A percentile compares a stretch with the other conserved stretches of the same genome.
Conservation (phyloP, 2,329 filamentous ascomycete species). For the Fusarium sp. region DNA sequence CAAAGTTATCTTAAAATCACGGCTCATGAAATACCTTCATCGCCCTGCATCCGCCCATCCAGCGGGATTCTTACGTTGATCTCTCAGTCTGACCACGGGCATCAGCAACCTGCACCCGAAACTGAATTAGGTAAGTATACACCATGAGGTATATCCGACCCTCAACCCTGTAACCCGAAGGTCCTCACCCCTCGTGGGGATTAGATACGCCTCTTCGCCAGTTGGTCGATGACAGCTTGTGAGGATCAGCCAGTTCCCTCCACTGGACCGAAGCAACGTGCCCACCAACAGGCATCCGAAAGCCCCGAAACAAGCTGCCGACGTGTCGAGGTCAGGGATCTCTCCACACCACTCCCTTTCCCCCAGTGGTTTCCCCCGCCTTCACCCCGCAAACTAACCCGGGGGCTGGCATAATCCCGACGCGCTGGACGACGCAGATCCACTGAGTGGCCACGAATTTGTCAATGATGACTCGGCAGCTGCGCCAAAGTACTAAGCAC, state of each 20-base stretch:
- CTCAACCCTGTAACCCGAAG: neutral
- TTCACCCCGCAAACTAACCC: neutral
- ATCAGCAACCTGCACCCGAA: neutral
- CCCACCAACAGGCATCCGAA: slow-evolving; percentile 4
- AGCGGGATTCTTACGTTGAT: neutral
- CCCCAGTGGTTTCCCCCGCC: neutral
- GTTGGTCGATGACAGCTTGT: neutral
- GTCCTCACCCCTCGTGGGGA: neutral
- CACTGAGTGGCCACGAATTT: neutral
- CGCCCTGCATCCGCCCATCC: neutral
- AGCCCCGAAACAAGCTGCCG: neutral
- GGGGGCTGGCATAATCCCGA: neutral
- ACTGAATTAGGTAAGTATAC: neutral
- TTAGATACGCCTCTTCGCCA: neutral
- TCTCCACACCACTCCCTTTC: neutral
- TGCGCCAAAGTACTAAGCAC: neutral
- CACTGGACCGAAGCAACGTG: neutral
- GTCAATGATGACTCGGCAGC: neutral
- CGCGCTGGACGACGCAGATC: neutral
- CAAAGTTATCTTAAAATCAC: neutral
- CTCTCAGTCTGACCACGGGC: neutral
- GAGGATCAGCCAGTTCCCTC: neutral
- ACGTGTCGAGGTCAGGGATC: neutral
- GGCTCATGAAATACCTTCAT: neutral
- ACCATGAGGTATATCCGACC: neutral